These are phyloP conservation scores for Vairimorpha ceranae DNA, from an alignment of 371 early-diverging fungal genomes.

Conservation along the genomic window DNA sequence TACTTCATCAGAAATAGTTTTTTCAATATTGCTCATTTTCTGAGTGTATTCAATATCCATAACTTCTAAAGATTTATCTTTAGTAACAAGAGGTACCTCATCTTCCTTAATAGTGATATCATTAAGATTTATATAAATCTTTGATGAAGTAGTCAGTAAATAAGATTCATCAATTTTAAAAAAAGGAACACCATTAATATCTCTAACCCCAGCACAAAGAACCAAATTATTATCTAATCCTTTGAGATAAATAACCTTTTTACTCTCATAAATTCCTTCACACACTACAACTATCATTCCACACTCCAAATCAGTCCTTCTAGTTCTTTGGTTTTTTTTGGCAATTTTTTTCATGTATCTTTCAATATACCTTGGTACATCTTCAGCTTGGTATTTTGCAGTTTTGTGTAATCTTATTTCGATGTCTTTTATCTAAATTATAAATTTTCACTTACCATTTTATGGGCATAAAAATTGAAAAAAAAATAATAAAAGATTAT, in stretches of 20 bases:
- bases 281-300: conserved; percentile 59
- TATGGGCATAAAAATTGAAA: conserved; percentile 3
- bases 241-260: conserved; percentile 52
- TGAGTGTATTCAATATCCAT: conserved; percentile 38
- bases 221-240: conserved; percentile 45
- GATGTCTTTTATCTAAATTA: conserved; percentile 18
- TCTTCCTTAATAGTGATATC: conserved; percentile 27
- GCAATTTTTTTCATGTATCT: conserved; percentile 36
- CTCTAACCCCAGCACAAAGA: conserved; percentile 43
- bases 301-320: conserved; percentile 45
- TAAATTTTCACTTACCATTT: conserved; percentile 23
- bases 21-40: conserved; percentile 30
- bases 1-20: conserved; percentile 33
- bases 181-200: conserved; percentile 45
- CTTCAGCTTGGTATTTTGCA: conserved; percentile 45
- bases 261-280: conserved; percentile 55
- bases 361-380: conserved; percentile 51
- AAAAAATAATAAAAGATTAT: not conserved
- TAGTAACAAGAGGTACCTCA: conserved; percentile 14
- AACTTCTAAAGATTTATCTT: conserved; percentile 19
- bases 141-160: conserved; percentile 49
- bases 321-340: conserved; percentile 17
- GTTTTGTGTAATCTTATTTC: conserved; percentile 11
- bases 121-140: conserved; percentile 32
- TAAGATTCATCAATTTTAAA: conserved; percentile 61